Percentiles rank a stretch among this genome's conserved stretches.
Conservation (phyloP, 176 grass and related monocot genomes). For the Eragrostis nindensis region DNA sequence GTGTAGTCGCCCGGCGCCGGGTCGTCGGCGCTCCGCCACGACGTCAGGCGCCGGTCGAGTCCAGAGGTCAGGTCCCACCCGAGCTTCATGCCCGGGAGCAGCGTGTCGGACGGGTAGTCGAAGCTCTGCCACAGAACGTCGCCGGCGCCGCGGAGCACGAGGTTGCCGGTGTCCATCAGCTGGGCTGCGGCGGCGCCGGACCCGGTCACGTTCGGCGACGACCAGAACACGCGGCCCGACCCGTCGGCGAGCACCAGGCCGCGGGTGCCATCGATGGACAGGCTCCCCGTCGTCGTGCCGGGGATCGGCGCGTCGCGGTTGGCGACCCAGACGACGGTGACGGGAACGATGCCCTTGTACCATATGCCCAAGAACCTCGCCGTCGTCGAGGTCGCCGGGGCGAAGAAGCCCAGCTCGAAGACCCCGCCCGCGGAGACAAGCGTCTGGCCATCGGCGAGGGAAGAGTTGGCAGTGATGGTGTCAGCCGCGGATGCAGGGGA, state of each 20-base stretch:
- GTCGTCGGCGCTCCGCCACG: constrained; percentile 58
- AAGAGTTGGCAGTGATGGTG: constrained; percentile 34
- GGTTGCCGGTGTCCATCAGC: constrained; percentile 70
- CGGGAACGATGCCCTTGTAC: constrained; percentile 49
- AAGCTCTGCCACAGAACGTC: constrained; percentile 76
- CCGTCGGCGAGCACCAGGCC: constrained; percentile 46
- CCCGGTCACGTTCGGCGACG: constrained; percentile 17
- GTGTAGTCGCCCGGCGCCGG: constrained; percentile 57
- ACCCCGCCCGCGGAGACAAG: constrained; percentile 49
- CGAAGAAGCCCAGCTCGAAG: constrained; percentile 81
- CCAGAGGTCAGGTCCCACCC: constrained; percentile 55
- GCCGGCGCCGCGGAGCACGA: constrained; percentile 36
- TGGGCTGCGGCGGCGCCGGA: constrained; percentile 39
- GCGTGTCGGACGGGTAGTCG: constrained; percentile 73
- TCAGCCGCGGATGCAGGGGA: constrained; percentile 28
- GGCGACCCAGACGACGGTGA: constrained; percentile 80
- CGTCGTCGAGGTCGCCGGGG: constrained; percentile 2
- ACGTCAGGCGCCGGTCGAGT: constrained; percentile 45
- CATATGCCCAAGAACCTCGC: constrained; percentile 72
- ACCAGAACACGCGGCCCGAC: constrained; percentile 46
- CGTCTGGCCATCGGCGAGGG: constrained; percentile 44
- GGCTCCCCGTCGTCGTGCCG: neutral
- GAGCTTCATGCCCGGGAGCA: constrained; percentile 69
- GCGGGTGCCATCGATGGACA: constrained; percentile 39
- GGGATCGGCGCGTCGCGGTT: constrained; percentile 58